These are phyloP conservation scores for Ilyonectria robusta DNA, from an alignment of 2,329 filamentous ascomycete genomes.

Conservation along the genomic window DNA sequence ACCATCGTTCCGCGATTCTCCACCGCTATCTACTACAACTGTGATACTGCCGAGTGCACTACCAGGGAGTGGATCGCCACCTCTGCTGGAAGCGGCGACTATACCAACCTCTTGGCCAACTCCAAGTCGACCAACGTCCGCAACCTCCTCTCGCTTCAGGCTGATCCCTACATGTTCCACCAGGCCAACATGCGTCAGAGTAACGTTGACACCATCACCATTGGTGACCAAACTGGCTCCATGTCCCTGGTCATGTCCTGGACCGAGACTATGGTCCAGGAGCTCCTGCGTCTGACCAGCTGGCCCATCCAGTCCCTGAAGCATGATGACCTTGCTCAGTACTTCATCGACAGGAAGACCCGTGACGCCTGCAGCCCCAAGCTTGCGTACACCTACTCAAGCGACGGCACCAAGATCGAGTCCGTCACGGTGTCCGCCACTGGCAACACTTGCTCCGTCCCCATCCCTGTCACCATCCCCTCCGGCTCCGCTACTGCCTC, in stretches of 20 bases:
- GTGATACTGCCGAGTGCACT: slow-evolving; percentile 32
- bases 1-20: slow-evolving; percentile 34
- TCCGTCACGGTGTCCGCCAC: slow-evolving; percentile 28
- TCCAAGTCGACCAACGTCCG: slow-evolving; percentile 32
- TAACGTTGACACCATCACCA: slow-evolving; percentile 26
- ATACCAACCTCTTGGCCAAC: slow-evolving; percentile 24
- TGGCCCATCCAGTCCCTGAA: slow-evolving; percentile 36
- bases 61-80: slow-evolving; percentile 37
- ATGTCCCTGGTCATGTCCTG: slow-evolving; percentile 37
- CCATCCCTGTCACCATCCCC: slow-evolving; percentile 33
- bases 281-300: slow-evolving; percentile 34
- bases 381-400: slow-evolving; percentile 30
- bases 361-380: slow-evolving; percentile 32
- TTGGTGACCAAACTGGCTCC: slow-evolving; percentile 31
- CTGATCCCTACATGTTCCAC: slow-evolving; percentile 41
- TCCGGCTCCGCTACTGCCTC: slow-evolving; percentile 17
- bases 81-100: slow-evolving; percentile 29
- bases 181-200: slow-evolving; percentile 37
- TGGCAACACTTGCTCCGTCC: slow-evolving; percentile 28
- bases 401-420: slow-evolving; percentile 22
- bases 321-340: slow-evolving; percentile 36
- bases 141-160: slow-evolving; percentile 29
- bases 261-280: slow-evolving; percentile 38
- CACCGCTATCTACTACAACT: slow-evolving; percentile 40
- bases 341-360: slow-evolving; percentile 34